These are phyloP conservation scores for Malus orientalis DNA, from an alignment of 306 rosid genomes.

Conservation along the genomic window DNA sequence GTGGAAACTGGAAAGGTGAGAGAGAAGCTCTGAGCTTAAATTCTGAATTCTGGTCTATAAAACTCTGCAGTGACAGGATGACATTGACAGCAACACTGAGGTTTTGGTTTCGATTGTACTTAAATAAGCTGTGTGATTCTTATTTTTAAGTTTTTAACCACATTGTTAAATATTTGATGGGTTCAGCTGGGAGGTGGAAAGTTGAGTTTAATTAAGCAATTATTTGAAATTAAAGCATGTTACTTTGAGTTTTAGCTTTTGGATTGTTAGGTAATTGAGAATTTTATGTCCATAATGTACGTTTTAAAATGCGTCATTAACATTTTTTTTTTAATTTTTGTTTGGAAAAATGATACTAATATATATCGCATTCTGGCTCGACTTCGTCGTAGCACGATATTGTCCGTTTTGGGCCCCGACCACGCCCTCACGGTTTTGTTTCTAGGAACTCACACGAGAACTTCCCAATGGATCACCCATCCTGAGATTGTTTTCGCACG, in stretches of 20 bases:
- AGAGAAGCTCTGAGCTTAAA: not conserved
- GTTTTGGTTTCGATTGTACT: constrained; percentile 8
- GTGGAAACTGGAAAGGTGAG: not conserved
- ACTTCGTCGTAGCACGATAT: too few species aligned
- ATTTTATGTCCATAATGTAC: too few species aligned
- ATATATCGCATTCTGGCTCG: too few species aligned
- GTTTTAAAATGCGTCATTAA: too few species aligned
- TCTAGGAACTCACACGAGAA: too few species aligned
- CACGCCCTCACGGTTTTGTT: too few species aligned
- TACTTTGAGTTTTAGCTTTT: not conserved
- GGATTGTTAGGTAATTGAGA: too few species aligned
- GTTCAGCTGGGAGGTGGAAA: constrained; percentile 13
- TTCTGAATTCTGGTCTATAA: constrained; percentile 21
- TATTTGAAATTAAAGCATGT: not conserved
- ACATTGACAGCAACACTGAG: constrained; percentile 8
- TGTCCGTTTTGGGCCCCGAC: too few species aligned
- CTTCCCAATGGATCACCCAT: too few species aligned
- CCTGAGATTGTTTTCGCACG: too few species aligned
- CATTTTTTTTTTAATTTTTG: too few species aligned
- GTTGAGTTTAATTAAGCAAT: not conserved
- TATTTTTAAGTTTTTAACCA: not conserved
- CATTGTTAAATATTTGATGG: not conserved
- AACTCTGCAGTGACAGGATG: constrained; percentile 7
- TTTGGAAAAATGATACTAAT: too few species aligned
- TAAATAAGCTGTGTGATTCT: constrained; percentile 5